Base-by-base conservation (phyloP, 129 eudicot genomes). In the Gnaphalium uliginosum region DNA sequence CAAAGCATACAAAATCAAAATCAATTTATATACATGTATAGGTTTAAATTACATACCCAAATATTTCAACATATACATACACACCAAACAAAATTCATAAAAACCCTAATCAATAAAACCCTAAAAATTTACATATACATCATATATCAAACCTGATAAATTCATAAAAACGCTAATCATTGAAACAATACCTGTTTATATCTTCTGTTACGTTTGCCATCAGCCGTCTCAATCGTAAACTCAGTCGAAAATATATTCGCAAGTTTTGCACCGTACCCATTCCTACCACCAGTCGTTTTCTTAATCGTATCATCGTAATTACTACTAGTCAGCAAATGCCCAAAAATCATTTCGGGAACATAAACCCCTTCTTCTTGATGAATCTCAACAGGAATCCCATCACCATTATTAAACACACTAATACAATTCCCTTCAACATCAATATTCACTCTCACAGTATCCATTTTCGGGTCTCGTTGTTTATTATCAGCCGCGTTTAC, bases 261-360 rank as follows among this genome's bases (percentile, higher is more conserved):
- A 59, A 94, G 89, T 82, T 94, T 94, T 0, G 97, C 99, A 1
- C 99, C 99, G 23, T 94, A 91, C 4, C 97, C 99, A 25, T 94
- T 94, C 60, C 99, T 84, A 24, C 99, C 99, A 59, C 99, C 97
- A 7, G 99, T 94, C 0, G 97, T 94, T 79, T 94, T 94, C 87
- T 90, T 94, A 79, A 68, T 86, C 2, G 78, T 27, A 76, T 94
- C 99, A 76, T 94, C 91, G 18, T 94, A 94, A 24, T 94, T 94
- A 73, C 99, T 94, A 69, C 99, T 94, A 5, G 99, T 94, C 78
- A 94, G 80, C 81, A 94, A 72, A 81, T 94, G 96, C 66, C 99
- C 99, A 66, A 94, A 94, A 9, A 94, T 94, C 93, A 94, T 43
- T 48, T 94, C 99, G 7, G 99, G 99, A 26, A 94, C 99, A 85